Evolutionary conservation across 2,329 filamentous ascomycete species (phyloP), one percentile per base, ranked within the genome.

Genomic region (Aureobasidium sp.): DNA sequence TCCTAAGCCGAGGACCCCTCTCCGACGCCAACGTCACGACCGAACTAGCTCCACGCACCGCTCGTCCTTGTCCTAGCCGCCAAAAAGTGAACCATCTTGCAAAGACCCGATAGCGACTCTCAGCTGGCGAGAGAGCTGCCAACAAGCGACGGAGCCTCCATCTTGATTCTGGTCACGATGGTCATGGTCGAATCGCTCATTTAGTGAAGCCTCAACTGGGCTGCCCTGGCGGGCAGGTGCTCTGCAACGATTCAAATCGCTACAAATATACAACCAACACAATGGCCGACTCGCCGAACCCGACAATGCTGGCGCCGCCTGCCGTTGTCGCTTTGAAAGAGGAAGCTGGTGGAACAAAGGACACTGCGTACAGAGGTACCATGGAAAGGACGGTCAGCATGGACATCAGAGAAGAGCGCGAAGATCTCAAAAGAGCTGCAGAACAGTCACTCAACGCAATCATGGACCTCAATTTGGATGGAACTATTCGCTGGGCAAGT

Each of bases 361-460:
- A 63, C 65, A 59, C 32, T 65, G 52, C 60, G 60, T 61, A 66
- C 61, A 66, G 69, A 61, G 64, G 63, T 47, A 68, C 64, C 32
- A 84, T 86, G 82, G 78, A 81, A 69, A 78, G 85, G 63, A 80
- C 90, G 13, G 79, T 94, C 67, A 97, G 89, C 76, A 86, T 91
- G 76, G 87, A 96, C 73, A 97, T 97, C 70, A 87, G 90, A 68
- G 91, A 95, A 71, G 91, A 97, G 78, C 85, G 92, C 65, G 89
- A 96, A 72, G 93, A 97, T 73, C 83, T 99, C 68, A 91, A 92
- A 71, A 90, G 96, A 78, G 94, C 93, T 44, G 94, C 93, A 56
- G 93, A 97, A 77, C 91, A 97, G 78, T 97, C 92, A 26, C 82
- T 96, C 73, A 99, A 97, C 75, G 90, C 96, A 66, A 96, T 99